A percentile compares a stretch with the other conserved stretches of the same genome.
Evolutionary conservation across 306 rosid species (phyloP).

Genomic region (Sicyos edulis): DNA sequence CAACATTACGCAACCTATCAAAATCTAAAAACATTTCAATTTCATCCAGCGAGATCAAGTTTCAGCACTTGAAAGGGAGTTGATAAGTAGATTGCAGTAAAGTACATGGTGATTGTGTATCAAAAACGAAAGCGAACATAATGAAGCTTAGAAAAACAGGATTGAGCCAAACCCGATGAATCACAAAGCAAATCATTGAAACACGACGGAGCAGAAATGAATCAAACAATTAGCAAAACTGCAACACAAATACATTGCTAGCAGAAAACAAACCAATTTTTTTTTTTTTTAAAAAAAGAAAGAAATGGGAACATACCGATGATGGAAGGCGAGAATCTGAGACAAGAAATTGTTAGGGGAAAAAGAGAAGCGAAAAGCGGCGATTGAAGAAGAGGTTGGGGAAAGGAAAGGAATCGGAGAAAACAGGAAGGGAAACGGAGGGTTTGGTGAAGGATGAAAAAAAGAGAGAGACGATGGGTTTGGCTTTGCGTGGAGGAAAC

Average conservation of each 20-base stretch:
- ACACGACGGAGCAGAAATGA: neutral
- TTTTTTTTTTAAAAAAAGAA: neutral
- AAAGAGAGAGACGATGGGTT: constrained; percentile 1
- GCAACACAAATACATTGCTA: neutral
- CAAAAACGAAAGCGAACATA: neutral
- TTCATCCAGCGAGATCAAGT: neutral
- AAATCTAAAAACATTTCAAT: neutral
- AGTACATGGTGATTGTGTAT: neutral
- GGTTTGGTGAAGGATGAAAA: constrained; percentile 25
- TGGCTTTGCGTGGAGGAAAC: constrained; percentile 57
- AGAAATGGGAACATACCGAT: constrained; percentile 18
- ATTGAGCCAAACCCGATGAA: constrained; percentile 12
- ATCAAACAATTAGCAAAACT: neutral
- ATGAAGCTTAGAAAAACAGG: neutral
- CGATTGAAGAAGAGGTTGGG: neutral
- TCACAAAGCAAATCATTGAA: neutral
- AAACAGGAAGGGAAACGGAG: neutral
- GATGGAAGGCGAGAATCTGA: constrained; percentile 17
- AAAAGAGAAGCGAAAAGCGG: neutral
- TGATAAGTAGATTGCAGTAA: neutral
- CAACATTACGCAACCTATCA: neutral
- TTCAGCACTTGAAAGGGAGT: neutral
- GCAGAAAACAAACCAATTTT: neutral
- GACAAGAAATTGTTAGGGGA: neutral
- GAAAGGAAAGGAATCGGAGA: constrained; percentile 8